Conservation (phyloP, 2,329 filamentous ascomycete species). For the Fusarium sp. region DNA sequence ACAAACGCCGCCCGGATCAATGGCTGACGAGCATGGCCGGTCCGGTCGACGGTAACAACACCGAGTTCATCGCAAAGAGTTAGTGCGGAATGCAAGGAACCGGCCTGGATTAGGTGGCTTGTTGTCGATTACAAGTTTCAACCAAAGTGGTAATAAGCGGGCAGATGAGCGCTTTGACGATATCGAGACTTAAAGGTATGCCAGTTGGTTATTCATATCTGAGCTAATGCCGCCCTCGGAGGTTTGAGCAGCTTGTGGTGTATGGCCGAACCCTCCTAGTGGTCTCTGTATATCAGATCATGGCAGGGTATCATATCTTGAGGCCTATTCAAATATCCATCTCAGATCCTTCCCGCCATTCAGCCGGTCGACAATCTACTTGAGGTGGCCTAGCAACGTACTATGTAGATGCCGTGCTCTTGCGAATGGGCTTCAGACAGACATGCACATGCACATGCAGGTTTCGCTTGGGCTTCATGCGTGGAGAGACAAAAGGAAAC, state of each 20-base stretch:
- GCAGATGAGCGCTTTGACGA: slow-evolving; percentile 3
- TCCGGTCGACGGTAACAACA: slow-evolving; percentile 22
- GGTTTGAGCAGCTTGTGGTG: neutral
- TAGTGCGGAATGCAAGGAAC: slow-evolving; percentile 22
- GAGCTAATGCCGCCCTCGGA: neutral
- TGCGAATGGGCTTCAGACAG: neutral
- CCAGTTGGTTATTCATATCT: neutral
- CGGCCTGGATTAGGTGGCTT: neutral
- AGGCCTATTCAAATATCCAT: neutral
- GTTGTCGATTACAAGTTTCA: neutral
- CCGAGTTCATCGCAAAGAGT: neutral
- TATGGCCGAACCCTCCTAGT: neutral
- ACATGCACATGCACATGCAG: neutral
- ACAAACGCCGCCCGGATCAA: slow-evolving; percentile 34
- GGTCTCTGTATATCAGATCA: slow-evolving; percentile 2
- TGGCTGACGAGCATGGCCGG: slow-evolving; percentile 28
- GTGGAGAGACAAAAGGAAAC: neutral
- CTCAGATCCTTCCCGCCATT: slow-evolving; percentile 16
- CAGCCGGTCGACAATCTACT: neutral
- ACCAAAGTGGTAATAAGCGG: neutral
- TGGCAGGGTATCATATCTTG: neutral
- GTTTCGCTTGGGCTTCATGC: neutral
- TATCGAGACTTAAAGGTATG: neutral
- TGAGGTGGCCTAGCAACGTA: neutral
- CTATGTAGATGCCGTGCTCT: neutral